phyloP scores from a whole-genome alignment of 495 filamentous ascomycete species.

The Hypoxylon trugodes region DNA sequence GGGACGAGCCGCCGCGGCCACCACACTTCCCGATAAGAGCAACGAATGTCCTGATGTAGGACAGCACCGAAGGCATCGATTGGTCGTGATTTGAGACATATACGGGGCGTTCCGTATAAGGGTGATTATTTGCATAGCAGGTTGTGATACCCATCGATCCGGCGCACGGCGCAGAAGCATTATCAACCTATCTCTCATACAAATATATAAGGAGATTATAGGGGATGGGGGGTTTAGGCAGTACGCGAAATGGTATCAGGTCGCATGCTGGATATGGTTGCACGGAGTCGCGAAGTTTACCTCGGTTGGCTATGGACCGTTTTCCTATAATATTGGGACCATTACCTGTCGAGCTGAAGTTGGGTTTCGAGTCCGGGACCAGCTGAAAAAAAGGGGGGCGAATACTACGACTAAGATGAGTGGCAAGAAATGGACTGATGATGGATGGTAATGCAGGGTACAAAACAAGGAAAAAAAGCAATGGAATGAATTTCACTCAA shows the following conservation, averaged over 20 bases:
- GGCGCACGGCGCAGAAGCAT: conserved; percentile 8
- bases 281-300: conserved; percentile 10
- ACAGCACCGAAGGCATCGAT: conserved; percentile 11
- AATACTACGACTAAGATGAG: conserved; percentile 18
- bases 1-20: conserved; percentile 24
- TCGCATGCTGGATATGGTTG: conserved; percentile 14
- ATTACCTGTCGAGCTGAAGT: conserved; percentile 12
- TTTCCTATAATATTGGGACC: conserved; percentile 8
- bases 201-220: conserved; percentile 10
- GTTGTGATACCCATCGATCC: conserved; percentile 34
- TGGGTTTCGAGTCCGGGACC: background rate
- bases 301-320: conserved; percentile 22
- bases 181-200: conserved; percentile 7
- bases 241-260: conserved; percentile 20
- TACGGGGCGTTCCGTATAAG: conserved; percentile 29
- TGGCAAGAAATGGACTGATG: conserved; percentile 28
- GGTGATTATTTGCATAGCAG: conserved; percentile 32
- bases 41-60: background rate
- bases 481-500: conserved; percentile 35
- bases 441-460: conserved; percentile 30
- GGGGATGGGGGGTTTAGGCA: conserved; percentile 12
- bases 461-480: conserved; percentile 27
- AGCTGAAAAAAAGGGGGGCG: conserved; percentile 6
- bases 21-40: conserved; percentile 30
- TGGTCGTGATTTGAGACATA: conserved; percentile 31